Evolutionary conservation across 768 basidiomycete genomes (phyloP).

Genomic region (Austroboletus festivus): DNA sequence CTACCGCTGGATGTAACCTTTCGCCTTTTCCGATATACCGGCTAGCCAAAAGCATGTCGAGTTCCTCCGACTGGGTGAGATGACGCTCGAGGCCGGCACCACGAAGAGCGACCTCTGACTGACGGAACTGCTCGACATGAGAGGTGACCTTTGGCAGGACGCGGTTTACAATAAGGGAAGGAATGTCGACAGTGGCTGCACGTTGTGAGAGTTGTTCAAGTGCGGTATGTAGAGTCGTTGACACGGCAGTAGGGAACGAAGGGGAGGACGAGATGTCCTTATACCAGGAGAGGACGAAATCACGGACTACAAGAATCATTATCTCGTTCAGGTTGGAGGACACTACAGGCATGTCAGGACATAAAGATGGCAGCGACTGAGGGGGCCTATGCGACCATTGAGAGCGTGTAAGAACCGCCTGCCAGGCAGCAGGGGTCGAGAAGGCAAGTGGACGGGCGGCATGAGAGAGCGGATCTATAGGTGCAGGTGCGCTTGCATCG

Average conservation of each 20-base stretch:
- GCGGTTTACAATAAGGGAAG: conserved; percentile 74
- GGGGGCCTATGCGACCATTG: conserved; percentile 80
- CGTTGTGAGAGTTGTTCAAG: conserved; percentile 57
- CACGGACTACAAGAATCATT: conserved; percentile 74
- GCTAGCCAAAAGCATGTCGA: conserved; percentile 82
- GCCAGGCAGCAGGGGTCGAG: conserved; percentile 94
- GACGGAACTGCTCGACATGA: conserved; percentile 87
- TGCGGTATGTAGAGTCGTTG: conserved; percentile 65
- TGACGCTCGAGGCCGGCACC: conserved; percentile 79
- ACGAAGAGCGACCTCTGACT: conserved; percentile 82
- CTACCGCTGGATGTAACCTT: conserved; percentile 80
- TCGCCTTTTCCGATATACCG: conserved; percentile 66
- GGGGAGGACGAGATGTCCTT: conserved; percentile 78
- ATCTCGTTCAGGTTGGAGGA: conserved; percentile 77
- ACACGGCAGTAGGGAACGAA: conserved; percentile 85
- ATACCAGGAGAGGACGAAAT: conserved; percentile 93
- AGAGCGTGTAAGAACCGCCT: conserved; percentile 83
- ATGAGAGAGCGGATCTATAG: conserved; percentile 40
- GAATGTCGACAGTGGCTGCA: conserved; percentile 59
- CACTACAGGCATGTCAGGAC: conserved; percentile 59
- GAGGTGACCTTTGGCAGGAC: conserved; percentile 86
- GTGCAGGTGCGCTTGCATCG: conserved; percentile 41
- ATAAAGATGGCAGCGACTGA: conserved; percentile 63
- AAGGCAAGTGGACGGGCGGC: conserved; percentile 78
- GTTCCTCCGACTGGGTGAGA: conserved; percentile 85